A percentile compares a stretch with the other conserved stretches of the same genome.
Evolutionary conservation across 176 grass and related monocot genomes (phyloP).

Genomic region (Phyllostachys edulis): DNA sequence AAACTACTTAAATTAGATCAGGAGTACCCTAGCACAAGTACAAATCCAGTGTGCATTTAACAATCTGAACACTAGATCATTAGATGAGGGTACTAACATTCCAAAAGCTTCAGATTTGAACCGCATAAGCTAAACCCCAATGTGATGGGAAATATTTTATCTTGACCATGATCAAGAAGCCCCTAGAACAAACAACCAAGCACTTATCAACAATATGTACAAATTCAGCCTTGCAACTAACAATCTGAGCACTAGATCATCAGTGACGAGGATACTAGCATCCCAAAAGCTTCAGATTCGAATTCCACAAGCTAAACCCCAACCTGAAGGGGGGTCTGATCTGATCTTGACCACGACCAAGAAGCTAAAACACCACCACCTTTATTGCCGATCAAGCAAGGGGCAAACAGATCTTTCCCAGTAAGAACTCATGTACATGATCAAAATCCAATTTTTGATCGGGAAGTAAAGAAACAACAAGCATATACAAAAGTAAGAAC

Average conservation of each 20-base stretch:
- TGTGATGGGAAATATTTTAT: neutral
- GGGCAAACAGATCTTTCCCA: constrained; percentile 28
- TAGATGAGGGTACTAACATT: neutral
- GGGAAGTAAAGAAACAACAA: neutral
- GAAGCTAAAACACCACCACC: neutral
- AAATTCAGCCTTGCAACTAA: neutral
- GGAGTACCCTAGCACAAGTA: neutral
- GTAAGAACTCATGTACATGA: neutral
- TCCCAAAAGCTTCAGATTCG: neutral
- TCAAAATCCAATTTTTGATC: constrained; percentile 17
- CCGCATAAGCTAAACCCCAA: neutral
- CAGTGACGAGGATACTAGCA: neutral
- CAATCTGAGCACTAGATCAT: neutral
- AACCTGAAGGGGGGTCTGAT: neutral
- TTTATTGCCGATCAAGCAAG: constrained; percentile 8
- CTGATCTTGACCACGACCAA: neutral
- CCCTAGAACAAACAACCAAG: neutral
- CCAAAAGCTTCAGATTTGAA: neutral
- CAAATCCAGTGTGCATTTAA: neutral
- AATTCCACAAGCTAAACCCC: neutral
- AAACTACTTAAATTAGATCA: neutral
- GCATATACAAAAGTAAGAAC: neutral
- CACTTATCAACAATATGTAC: neutral
- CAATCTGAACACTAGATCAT: constrained; percentile 7
- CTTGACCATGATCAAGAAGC: neutral